Evolutionary conservation across 2,329 filamentous ascomycete genomes (phyloP).

Genomic region (Claviceps sp.): DNA sequence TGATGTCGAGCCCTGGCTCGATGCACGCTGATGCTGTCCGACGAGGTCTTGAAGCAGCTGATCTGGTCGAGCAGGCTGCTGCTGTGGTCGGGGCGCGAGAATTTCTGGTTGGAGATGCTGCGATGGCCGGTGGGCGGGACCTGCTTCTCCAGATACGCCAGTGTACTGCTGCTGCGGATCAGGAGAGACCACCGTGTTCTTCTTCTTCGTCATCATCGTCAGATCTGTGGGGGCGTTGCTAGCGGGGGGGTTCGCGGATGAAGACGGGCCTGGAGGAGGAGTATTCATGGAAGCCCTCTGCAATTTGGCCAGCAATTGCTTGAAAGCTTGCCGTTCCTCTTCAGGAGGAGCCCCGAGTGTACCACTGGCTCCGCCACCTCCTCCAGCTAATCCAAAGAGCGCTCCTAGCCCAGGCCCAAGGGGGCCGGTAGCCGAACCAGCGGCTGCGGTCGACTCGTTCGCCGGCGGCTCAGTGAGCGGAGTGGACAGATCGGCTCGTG

Average conservation of each 20-base stretch:
- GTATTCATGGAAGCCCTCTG: constrained; percentile 41
- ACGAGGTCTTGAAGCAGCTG: constrained; percentile 49
- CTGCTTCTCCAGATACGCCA: constrained; percentile 31
- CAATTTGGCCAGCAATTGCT: constrained; percentile 69
- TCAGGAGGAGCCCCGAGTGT: constrained; percentile 26
- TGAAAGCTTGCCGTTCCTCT: constrained; percentile 75
- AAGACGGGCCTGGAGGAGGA: constrained; percentile 30
- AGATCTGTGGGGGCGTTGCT: constrained; percentile 11
- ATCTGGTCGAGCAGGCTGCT: constrained; percentile 39
- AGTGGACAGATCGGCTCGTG: constrained; percentile 35
- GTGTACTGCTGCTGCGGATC: constrained; percentile 34
- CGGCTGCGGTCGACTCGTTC: constrained; percentile 5
- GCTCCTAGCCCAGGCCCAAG: constrained; percentile 2
- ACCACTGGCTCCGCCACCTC: neutral
- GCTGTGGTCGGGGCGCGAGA: constrained; percentile 34
- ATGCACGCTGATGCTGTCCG: constrained; percentile 41
- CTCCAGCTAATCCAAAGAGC: constrained; percentile 2
- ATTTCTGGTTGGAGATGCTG: constrained; percentile 36
- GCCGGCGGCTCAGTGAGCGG: constrained; percentile 22
- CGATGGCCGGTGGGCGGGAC: constrained; percentile 25
- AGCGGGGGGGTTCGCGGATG: constrained; percentile 29
- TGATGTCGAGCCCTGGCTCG: constrained; percentile 33
- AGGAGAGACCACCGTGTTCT: constrained; percentile 31
- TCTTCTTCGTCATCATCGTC: constrained; percentile 6
- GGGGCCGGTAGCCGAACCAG: constrained; percentile 3